Percentiles rank a stretch among this genome's conserved stretches.
These are phyloP conservation scores for Nigrograna mackinnonii DNA, from an alignment of 2,329 filamentous ascomycete genomes.

Conservation along the genomic window DNA sequence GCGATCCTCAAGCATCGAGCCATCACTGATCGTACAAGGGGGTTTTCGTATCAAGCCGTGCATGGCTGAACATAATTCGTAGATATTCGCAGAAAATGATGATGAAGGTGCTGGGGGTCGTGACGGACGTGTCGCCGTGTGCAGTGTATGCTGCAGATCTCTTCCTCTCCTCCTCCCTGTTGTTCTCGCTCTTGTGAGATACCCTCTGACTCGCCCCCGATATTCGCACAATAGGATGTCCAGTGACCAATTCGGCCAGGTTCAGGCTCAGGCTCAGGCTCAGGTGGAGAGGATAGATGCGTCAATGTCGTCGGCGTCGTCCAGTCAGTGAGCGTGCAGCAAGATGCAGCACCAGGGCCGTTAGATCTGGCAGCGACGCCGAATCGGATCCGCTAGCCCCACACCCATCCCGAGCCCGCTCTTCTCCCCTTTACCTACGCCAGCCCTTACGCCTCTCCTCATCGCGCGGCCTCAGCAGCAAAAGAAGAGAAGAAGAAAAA, in stretches of 20 bases:
- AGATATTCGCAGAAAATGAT: no score
- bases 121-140: no score
- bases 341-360: conserved; percentile 38
- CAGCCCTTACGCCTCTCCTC: neutral
- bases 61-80: no score
- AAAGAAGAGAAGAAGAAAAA: conserved; percentile 12
- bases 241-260: no score
- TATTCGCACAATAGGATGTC: neutral
- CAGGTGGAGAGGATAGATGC: neutral
- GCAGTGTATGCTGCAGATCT: neutral
- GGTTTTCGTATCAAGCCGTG: no score
- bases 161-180: neutral
- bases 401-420: conserved; percentile 22
- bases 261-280: no score
- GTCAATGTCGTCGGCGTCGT: conserved; percentile 2
- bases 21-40: no score
- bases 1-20: no score
- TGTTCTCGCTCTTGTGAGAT: neutral
- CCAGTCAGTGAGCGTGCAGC: conserved; percentile 13
- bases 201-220: neutral
- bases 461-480: neutral
- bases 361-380: conserved; percentile 36
- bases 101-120: no score
- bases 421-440: conserved; percentile 22
- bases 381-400: conserved; percentile 37